Evolutionary conservation across 2,329 filamentous ascomycete genomes (phyloP), one percentile per base, ranked within the genome.

Genomic region (Seiridium cupressi): DNA sequence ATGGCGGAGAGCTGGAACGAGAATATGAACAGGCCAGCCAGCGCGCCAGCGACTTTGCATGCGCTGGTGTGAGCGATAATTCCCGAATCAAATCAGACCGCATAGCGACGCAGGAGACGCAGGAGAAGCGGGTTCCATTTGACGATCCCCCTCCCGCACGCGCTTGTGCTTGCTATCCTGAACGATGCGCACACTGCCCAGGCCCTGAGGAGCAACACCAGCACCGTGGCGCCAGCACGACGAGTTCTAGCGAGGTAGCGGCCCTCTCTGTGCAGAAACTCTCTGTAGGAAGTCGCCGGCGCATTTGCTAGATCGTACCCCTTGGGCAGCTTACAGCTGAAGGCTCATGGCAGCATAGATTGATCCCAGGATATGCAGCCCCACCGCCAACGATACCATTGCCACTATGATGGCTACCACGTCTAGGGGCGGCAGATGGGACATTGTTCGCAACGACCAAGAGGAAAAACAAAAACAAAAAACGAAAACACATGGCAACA

Each of bases 11-110:
- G 34, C 5, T 9, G 26, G 31, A 31, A 57, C 40, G 40, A 47
- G 54, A 47, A 44, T 35, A 18, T 47, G 54, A 57, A 42, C 35
- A 31, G 49, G 49, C 31, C 49, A 35, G 46, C 8, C 49, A 35
- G 49, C 49, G 49, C 49, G 49, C 49, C 49, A 51, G 49, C n/a
- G 49, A 40, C 10, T 51, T 51, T 51, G 49, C 49, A 51, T 51
- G 49, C 49, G 49, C 49, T 56, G 54, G 54, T 47, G 54, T 46
- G 54, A 47, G 54, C 38, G 44, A 47, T 47, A 46, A 56, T 34
- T 56, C 54, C 47, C 42, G 44, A 56, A 47, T 56, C 54, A 44
- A 56, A 56, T 56, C 54, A 56, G 54, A 56, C 54, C 54, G 54
- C 54, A 46, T 11, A 46, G 54, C 54, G 42, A 56, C 47, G 54